Percentiles rank a stretch among this genome's conserved stretches.
Evolutionary conservation across 345 rosid species (phyloP).

Genomic region (Hibiscus tridactylites): DNA sequence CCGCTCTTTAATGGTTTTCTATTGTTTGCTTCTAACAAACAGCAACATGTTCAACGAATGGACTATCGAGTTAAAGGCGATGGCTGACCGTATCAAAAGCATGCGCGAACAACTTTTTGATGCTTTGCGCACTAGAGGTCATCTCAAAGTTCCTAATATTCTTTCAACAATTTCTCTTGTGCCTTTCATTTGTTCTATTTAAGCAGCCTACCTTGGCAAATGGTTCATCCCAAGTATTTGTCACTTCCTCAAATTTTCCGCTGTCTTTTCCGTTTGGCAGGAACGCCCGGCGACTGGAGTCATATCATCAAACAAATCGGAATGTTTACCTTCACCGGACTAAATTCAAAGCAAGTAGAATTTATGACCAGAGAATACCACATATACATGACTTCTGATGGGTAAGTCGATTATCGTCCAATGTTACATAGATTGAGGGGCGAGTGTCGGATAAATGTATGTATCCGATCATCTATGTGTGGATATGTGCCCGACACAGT

Average conservation of each 20-base stretch:
- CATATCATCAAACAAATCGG: conserved; percentile 71
- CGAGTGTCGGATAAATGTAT: too few species aligned
- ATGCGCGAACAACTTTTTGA: conserved; percentile 55
- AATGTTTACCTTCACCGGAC: conserved; percentile 63
- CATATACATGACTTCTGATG: conserved; percentile 68
- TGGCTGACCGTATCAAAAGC: conserved; percentile 61
- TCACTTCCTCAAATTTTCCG: neutral
- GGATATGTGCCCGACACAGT: neutral
- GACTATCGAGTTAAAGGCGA: conserved; percentile 65
- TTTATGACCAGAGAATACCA: conserved; percentile 61
- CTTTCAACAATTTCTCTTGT: neutral
- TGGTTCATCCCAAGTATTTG: neutral
- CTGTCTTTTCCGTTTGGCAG: conserved; percentile 19
- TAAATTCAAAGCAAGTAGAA: conserved; percentile 59
- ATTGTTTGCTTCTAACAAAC: conserved; percentile 6
- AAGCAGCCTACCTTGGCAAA: neutral
- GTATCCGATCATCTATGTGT: neutral
- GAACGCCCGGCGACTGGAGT: conserved; percentile 81
- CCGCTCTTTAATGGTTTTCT: neutral
- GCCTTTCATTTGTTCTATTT: neutral
- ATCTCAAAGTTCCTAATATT: neutral
- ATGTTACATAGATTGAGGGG: neutral
- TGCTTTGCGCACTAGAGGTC: conserved; percentile 50
- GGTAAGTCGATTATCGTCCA: conserved; percentile 26
- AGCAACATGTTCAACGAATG: conserved; percentile 55